A percentile compares a stretch with the other conserved stretches of the same genome.
These are phyloP conservation scores for Meripilus lineatus DNA, from an alignment of 1,284 basidiomycete species.

Conservation along the genomic window DNA sequence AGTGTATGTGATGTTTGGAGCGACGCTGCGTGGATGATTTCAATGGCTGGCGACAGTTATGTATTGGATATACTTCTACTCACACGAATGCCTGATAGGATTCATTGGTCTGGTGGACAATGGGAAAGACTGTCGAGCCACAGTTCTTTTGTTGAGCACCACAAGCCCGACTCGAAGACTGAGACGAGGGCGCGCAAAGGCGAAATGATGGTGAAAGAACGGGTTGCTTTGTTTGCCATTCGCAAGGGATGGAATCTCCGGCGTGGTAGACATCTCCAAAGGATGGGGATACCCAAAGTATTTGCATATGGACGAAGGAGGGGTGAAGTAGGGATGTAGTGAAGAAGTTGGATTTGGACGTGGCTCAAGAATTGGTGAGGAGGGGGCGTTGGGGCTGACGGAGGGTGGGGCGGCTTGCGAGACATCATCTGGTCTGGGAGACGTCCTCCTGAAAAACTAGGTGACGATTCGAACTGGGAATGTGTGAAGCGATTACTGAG, in stretches of 20 bases:
- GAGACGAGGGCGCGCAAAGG: not conserved
- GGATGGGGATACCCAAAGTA: slow-evolving; percentile 3
- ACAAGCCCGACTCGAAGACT: not conserved
- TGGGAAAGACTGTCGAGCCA: slow-evolving; percentile 2
- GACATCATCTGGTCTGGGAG: not conserved
- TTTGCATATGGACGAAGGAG: not conserved
- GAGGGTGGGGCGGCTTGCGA: not conserved
- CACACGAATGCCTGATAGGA: slow-evolving; percentile 1
- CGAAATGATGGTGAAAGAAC: slow-evolving; percentile 1
- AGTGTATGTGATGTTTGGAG: not conserved
- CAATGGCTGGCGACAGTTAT: too few relatives aligned
- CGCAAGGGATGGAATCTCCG: slow-evolving; percentile 2
- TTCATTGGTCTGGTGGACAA: not conserved
- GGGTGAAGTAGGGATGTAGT: not conserved
- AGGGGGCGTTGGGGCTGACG: not conserved
- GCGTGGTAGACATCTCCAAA: slow-evolving; percentile 3
- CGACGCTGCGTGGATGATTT: too few relatives aligned
- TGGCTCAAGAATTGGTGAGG: not conserved
- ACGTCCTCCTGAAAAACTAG: not conserved
- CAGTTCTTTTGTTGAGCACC: not conserved
- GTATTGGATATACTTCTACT: too few relatives aligned
- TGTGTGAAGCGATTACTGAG: not conserved
- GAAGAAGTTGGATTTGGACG: not conserved
- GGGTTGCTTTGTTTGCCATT: not conserved
- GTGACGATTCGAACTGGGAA: too few relatives aligned